A percentile compares a stretch with the other conserved stretches of the same genome.
Conservation (phyloP, 768 basidiomycete species). For the Exidia glandulosa region DNA sequence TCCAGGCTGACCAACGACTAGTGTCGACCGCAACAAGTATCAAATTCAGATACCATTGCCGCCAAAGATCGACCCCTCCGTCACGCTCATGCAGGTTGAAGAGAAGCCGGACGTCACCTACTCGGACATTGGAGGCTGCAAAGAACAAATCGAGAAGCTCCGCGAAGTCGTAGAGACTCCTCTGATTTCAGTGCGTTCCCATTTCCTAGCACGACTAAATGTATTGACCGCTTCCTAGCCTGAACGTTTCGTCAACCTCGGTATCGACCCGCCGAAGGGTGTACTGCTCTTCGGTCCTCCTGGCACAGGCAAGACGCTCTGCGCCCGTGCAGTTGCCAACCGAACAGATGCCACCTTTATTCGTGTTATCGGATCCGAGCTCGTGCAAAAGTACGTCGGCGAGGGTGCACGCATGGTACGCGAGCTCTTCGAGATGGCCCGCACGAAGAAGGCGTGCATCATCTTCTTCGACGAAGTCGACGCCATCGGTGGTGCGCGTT, state of each 20-base stretch:
- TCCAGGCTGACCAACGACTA: no score
- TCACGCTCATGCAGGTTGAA: conserved; percentile 99
- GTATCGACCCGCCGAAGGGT: conserved; percentile 98
- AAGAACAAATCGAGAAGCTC: conserved; percentile 98
- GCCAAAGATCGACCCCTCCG: conserved; percentile 97
- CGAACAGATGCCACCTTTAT: conserved; percentile 99
- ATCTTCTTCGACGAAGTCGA: conserved; percentile 99
- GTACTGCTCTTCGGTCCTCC: conserved; percentile 93
- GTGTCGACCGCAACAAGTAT: conserved; percentile 93
- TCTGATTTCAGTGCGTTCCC: conserved; percentile 65
- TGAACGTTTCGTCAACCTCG: conserved; percentile 96
- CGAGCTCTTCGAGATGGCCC: conserved; percentile 97
- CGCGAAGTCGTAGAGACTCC: conserved; percentile 97
- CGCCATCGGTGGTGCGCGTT: conserved; percentile 94
- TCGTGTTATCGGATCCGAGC: conserved; percentile 95
- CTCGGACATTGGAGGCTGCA: conserved; percentile 95
- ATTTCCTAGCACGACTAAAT: background rate
- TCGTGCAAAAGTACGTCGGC: conserved; percentile 99
- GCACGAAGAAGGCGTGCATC: conserved; percentile 97
- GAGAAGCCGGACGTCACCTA: conserved; percentile 98
- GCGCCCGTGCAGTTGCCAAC: conserved; percentile 96
- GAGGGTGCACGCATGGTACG: conserved; percentile 99
- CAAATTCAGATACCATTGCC: conserved; percentile 98
- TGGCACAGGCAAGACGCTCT: conserved; percentile 97
- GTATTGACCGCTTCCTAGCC: conserved; percentile 45